phyloP scores from a whole-genome alignment of 2,329 filamentous ascomycete species.

The Calonectria hawksworthii region DNA sequence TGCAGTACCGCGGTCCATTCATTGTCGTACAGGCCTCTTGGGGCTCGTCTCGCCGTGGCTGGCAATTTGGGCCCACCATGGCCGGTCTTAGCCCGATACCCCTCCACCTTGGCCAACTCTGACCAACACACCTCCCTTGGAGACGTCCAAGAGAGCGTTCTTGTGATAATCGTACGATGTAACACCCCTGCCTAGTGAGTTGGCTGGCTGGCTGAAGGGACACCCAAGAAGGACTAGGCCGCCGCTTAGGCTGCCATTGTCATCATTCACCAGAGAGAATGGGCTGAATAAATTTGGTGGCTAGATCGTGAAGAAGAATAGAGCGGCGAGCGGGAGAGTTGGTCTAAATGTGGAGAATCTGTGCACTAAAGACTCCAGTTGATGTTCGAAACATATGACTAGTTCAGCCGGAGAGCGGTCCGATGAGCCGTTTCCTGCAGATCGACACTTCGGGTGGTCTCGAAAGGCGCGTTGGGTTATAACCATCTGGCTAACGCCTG shows the following conservation, averaged over 20 bases:
- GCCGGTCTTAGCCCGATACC: not conserved
- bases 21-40: constrained; percentile 12
- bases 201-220: not conserved
- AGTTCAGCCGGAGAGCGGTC: not conserved
- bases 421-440: constrained; percentile 1
- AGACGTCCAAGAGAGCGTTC: not conserved
- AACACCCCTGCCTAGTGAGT: not conserved
- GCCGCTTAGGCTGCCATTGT: constrained; percentile 7
- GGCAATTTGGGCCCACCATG: not conserved
- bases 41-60: not conserved
- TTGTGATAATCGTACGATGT: constrained; percentile 7
- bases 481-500: not conserved
- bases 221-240: not conserved
- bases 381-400: not conserved
- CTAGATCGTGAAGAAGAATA: not conserved
- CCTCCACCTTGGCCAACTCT: not conserved
- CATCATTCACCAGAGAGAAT: not conserved
- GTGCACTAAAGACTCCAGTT: not conserved
- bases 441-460: not conserved
- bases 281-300: not conserved
- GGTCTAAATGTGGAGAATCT: not conserved
- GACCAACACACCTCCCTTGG: not conserved
- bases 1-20: not conserved
- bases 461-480: not conserved
- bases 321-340: not conserved